Evolutionary conservation across 2,329 filamentous ascomycete species (phyloP).

Genomic region (Arachnomyces sp.): DNA sequence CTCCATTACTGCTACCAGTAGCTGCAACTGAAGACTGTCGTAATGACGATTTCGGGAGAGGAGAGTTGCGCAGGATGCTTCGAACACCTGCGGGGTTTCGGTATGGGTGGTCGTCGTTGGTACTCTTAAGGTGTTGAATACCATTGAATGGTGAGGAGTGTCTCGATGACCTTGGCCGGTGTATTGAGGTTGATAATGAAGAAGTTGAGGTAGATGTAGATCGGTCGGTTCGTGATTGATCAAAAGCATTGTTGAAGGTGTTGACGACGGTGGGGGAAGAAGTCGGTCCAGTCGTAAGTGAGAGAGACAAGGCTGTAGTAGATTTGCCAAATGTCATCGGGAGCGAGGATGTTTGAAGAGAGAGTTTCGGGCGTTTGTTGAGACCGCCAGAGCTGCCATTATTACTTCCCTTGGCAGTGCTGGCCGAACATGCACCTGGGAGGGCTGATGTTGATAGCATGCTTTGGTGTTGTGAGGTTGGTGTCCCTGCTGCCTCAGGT

Average conservation of each 20-base stretch:
- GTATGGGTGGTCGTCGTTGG: conserved; percentile 26
- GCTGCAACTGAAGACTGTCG: conserved; percentile 32
- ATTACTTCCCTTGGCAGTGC: conserved; percentile 7
- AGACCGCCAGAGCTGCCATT: conserved; percentile 6
- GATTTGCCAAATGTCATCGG: conserved; percentile 46
- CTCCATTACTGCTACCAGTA: conserved; percentile 24
- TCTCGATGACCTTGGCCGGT: conserved; percentile 1
- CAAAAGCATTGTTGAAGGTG: conserved; percentile 54
- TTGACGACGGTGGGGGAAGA: conserved; percentile 54
- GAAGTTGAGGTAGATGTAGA: conserved; percentile 2
- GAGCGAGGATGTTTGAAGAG: conserved; percentile 48
- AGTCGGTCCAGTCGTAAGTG: conserved; percentile 38
- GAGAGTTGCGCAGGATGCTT: conserved; percentile 42
- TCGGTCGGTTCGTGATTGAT: not conserved
- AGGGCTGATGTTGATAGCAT: conserved; percentile 8
- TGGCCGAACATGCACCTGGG: conserved; percentile 1
- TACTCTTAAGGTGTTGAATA: conserved; percentile 7
- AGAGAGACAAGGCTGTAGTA: conserved; percentile 45
- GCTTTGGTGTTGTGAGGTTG: not conserved
- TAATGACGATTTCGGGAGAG: conserved; percentile 23
- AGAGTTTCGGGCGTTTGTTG: conserved; percentile 48
- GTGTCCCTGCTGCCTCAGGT: not conserved
- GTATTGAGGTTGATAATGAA: conserved; percentile 6
- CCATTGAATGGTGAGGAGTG: conserved; percentile 7
- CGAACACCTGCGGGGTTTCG: conserved; percentile 36